Evolutionary conservation across 768 basidiomycete species (phyloP).

Genomic region (Pisolithus microcarpus): DNA sequence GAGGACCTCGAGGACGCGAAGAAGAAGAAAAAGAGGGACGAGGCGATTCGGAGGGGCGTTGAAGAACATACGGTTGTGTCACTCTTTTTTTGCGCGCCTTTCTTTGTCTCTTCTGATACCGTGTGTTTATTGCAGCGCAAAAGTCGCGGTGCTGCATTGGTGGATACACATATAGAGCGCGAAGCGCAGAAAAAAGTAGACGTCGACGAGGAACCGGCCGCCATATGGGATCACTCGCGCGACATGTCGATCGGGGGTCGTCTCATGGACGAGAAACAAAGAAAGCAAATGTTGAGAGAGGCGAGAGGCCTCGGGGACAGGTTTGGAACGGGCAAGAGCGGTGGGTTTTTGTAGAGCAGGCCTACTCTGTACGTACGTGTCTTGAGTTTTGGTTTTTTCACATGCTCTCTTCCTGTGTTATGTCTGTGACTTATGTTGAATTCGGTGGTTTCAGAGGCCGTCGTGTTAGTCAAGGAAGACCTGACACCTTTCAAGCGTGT

Average conservation of each 20-base stretch:
- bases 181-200: constrained; percentile 32
- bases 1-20: constrained; percentile 30
- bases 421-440: too few species aligned
- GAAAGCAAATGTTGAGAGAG: constrained; percentile 72
- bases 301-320: constrained; percentile 75
- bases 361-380: too few species aligned
- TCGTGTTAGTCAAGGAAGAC: too few species aligned
- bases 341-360: constrained; percentile 46
- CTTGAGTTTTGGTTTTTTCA: too few species aligned
- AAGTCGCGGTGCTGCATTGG: constrained; percentile 46
- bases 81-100: neutral
- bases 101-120: neutral
- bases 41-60: constrained; percentile 62
- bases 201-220: constrained; percentile 48
- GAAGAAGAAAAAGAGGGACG: constrained; percentile 59
- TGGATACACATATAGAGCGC: constrained; percentile 43
- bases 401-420: too few species aligned
- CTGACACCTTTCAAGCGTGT: too few species aligned
- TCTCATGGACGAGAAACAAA: constrained; percentile 82
- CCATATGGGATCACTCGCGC: constrained; percentile 86
- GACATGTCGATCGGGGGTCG: constrained; percentile 87
- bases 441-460: too few species aligned
- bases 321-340: constrained; percentile 69
- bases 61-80: constrained; percentile 69
- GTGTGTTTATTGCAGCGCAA: constrained; percentile 29